phyloP scores from a whole-genome alignment of 1,284 basidiomycete species.

The Apiotrichum gracile region DNA sequence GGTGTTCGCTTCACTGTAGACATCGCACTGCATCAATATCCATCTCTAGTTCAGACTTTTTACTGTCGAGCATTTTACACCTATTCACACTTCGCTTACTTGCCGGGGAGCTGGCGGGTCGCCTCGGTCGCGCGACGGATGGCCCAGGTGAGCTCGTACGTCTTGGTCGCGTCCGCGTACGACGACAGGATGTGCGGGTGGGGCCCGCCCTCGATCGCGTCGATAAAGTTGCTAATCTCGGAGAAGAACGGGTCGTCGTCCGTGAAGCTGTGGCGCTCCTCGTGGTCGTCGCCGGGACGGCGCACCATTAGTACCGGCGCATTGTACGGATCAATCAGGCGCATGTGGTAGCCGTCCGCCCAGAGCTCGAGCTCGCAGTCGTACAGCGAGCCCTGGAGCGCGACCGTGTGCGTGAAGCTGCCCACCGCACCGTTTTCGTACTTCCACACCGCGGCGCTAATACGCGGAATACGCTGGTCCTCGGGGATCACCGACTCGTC shows the following conservation, averaged over 20 bases:
- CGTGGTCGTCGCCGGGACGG: constrained; percentile 74
- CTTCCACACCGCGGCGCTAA: constrained; percentile 55
- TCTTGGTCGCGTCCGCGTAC: constrained; percentile 69
- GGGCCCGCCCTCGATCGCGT: constrained; percentile 59
- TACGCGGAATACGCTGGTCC: constrained; percentile 45
- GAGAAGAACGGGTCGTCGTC: constrained; percentile 92
- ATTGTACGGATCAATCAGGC: constrained; percentile 74
- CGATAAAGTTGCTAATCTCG: constrained; percentile 77
- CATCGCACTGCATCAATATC: too few species aligned
- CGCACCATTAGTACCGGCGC: constrained; percentile 75
- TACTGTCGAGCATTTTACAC: background rate
- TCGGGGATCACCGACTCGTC: constrained; percentile 46
- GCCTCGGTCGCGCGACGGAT: constrained; percentile 2
- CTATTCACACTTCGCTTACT: background rate
- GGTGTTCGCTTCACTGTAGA: too few species aligned
- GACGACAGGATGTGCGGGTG: constrained; percentile 42
- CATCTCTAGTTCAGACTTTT: too few species aligned
- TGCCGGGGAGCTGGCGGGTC: background rate
- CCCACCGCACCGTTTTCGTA: constrained; percentile 91
- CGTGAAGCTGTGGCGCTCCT: constrained; percentile 63
- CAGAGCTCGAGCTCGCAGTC: constrained; percentile 88
- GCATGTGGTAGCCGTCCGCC: constrained; percentile 61
- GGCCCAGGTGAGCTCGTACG: constrained; percentile 56
- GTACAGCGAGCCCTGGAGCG: constrained; percentile 83
- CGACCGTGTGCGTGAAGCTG: constrained; percentile 77